Evolutionary conservation across 164 flowering plant species (phyloP), one percentile per base, ranked within the genome.

Genomic region (Magnolia sinica): DNA sequence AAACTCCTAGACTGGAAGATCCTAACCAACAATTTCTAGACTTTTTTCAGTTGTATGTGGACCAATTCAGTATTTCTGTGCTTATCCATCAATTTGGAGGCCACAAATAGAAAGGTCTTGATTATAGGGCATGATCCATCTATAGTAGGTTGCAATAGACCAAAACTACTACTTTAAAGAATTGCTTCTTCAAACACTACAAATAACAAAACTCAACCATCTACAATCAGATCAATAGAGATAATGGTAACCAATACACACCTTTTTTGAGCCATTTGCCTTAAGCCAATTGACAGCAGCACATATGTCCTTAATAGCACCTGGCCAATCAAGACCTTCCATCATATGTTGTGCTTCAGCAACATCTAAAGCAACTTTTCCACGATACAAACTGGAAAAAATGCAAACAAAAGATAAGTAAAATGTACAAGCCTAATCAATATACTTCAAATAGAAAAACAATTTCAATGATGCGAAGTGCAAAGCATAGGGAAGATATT

Each of bases 281-380:
- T 94, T 94, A 49, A 96, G 95, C 99, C 99, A 96, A 76, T 85
- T 87, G 73, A 92, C 95, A 45, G 98, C 90, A 80, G 99, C 99
- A 29, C 76, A 74, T 18, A 96, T 90, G 81, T 96, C 99, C 86
- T 94, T 89, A n/a, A 96, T 88, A 58, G 99, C 98, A 75, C 98
- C 99, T 85, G 84, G 89, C 99, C 98, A 95, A 73, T 95, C 99
- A 73, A 95, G 96, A 76, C 90, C 95, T 27, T 89, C 91, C 93
- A 93, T 87, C 81, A 92, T 82, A 80, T 95, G 99, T 70, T 92
- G 95, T 55, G 99, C 99, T 84, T 95, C 99, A 7, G 97, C 98
- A 77, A 82, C 97, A 84, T 95, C 98, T 37, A 95, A 76, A 63
- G 97, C 96, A 76, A 96, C 94, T 88, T 96, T 94, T 71, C 99